These are phyloP conservation scores for Huiozyma naganishii DNA, from an alignment of 805 yeast genomes.

Conservation along the genomic window DNA sequence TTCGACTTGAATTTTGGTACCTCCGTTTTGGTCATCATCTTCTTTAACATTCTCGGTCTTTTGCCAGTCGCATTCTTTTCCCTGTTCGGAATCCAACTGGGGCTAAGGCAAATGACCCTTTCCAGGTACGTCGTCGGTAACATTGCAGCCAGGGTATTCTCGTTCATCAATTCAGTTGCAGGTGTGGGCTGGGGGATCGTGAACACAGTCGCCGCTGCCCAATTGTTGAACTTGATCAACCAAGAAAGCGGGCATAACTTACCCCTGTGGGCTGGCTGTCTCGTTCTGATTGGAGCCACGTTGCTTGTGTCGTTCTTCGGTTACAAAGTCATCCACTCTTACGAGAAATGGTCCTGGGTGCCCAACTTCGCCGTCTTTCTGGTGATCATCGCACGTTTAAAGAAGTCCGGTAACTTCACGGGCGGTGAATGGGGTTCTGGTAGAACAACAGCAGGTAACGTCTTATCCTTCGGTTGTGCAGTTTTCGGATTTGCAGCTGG, in stretches of 20 bases:
- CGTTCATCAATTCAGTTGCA: conserved; percentile 67
- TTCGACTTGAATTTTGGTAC: conserved; percentile 69
- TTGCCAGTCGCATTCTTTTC: conserved; percentile 77
- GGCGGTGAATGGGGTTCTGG: conserved; percentile 46
- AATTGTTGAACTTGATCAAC: conserved; percentile 68
- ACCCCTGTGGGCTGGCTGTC: conserved; percentile 89
- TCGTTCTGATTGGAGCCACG: conserved; percentile 58
- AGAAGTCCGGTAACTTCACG: conserved; percentile 52
- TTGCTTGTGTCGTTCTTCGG: conserved; percentile 74
- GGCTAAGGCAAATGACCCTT: conserved; percentile 79
- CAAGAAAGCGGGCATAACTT: conserved; percentile 33
- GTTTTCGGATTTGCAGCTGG: conserved; percentile 86
- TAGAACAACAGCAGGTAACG: conserved; percentile 58
- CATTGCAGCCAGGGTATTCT: conserved; percentile 62
- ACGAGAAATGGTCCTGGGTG: conserved; percentile 83
- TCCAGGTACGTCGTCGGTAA: conserved; percentile 74
- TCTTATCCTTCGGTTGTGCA: conserved; percentile 73
- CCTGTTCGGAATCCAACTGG: conserved; percentile 71
- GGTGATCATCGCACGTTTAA: conserved; percentile 68
- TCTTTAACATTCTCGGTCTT: conserved; percentile 65
- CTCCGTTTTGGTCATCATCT: conserved; percentile 51
- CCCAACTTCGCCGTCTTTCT: conserved; percentile 67
- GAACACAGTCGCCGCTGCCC: conserved; percentile 83
- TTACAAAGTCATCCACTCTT: conserved; percentile 66
- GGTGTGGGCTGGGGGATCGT: conserved; percentile 96